Base-by-base conservation (phyloP, 179 eudicot genomes). In the Nepenthes alata region DNA sequence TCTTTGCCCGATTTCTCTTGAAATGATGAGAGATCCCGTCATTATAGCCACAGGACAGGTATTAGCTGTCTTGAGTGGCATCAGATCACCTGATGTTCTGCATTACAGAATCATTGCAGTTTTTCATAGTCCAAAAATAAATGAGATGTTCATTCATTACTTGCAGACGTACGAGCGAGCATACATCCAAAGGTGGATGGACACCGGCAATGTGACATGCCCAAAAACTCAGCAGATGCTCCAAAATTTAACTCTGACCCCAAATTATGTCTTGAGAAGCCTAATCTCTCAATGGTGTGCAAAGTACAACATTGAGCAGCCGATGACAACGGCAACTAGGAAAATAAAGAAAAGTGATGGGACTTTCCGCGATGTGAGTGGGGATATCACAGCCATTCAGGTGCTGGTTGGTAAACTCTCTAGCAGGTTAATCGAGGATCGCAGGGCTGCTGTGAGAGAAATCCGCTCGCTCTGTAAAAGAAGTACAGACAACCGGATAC, bases 41-140 rank as follows among this genome's bases (percentile, higher is more conserved):
- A 79, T 85, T 74, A 86, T 85, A 41, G 75, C 95, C 15, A 85
- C 95, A 15, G 95, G 95, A 63, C 95, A 87, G 91, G 95, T 87
- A 78, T 53, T 13, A 47, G 5, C 45, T 4, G 45, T 41, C 45
- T 4, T 7, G 2, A 8, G 13, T 36, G 7, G 11, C 15, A 11
- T 36, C 52, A 50, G 4, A 6, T 34, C 34, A 1, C 4, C 45
- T 4, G 0, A 7, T 7, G 8, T 41, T 41, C 25, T 56, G n/a
- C 38, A 11, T 35, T 6, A 37, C 6, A 56, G 2, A 1, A 1
- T 53, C 6, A 48, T 50, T 14, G 1, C n/a, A 3, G 47, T 8
- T 48, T 11, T 52, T 13, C 55, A 52, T 52, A 52, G 55, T 15
- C n/a, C 55, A 52, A n/a, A 13, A 41, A 52, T 12, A 25, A 25